Evolutionary conservation across 2,329 filamentous ascomycete genomes (phyloP).

Genomic region (Phialophora chinensis): DNA sequence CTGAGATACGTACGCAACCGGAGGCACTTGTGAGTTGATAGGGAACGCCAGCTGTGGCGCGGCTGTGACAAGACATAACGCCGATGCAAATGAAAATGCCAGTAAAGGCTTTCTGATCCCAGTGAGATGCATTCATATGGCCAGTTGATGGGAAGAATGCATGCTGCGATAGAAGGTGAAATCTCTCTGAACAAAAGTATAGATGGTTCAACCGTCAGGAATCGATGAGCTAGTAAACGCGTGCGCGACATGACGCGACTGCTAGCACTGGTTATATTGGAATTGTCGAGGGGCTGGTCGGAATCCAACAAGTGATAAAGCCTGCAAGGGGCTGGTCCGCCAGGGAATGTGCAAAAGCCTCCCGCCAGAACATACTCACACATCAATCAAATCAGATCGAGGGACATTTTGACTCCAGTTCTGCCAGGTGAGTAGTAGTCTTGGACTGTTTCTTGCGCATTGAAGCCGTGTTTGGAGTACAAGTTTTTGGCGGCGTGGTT

Average conservation of each 20-base stretch:
- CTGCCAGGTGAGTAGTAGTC: constrained; percentile 60
- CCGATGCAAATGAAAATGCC: constrained; percentile 14
- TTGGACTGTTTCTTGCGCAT: constrained; percentile 52
- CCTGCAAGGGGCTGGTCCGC: constrained; percentile 31
- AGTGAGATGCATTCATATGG: constrained; percentile 31
- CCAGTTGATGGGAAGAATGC: not conserved
- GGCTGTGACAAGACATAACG: constrained; percentile 7
- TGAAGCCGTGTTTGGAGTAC: constrained; percentile 55
- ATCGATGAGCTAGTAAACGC: not conserved
- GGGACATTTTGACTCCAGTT: constrained; percentile 53
- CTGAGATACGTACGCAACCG: constrained; percentile 72
- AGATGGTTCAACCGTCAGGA: not conserved
- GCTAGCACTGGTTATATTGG: constrained; percentile 26
- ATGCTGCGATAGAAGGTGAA: constrained; percentile 1
- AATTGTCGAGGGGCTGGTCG: constrained; percentile 30
- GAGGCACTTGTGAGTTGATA: constrained; percentile 82
- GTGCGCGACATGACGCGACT: constrained; percentile 11
- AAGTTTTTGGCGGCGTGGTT: constrained; percentile 53
- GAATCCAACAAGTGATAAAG: constrained; percentile 26
- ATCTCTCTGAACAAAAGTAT: not conserved
- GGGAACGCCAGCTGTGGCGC: constrained; percentile 63
- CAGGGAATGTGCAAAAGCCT: constrained; percentile 29
- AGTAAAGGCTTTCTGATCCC: constrained; percentile 21
- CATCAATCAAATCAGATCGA: constrained; percentile 21
- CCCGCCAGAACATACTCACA: not conserved